Conservation (phyloP, 2,329 filamentous ascomycete genomes). For the Dothistroma septosporum region DNA sequence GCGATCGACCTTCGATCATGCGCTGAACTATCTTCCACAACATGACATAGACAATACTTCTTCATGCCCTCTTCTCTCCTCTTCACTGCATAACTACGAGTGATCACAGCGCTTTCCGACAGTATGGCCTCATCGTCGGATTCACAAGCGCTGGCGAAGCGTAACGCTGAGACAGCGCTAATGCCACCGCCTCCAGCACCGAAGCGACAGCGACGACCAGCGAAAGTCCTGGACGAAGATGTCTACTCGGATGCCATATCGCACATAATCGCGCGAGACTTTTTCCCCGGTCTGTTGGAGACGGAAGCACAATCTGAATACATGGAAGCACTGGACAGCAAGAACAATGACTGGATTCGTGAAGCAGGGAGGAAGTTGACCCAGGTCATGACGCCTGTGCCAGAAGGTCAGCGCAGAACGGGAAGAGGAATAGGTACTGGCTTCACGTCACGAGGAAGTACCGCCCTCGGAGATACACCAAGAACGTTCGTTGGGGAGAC, state of each 20-base stretch:
- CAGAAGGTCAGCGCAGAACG: slow-evolving; percentile 42
- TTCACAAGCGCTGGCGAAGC: slow-evolving; percentile 65
- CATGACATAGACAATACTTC: background rate
- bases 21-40: background rate
- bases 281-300: slow-evolving; percentile 88
- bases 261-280: slow-evolving; percentile 92
- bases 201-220: slow-evolving; percentile 88
- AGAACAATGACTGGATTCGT: slow-evolving; percentile 78
- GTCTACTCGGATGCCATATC: slow-evolving; percentile 86
- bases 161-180: slow-evolving; percentile 60
- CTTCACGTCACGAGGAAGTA: slow-evolving; percentile 30
- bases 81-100: background rate
- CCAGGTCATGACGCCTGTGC: slow-evolving; percentile 77
- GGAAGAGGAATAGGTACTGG: slow-evolving; percentile 34
- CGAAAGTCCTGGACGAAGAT: slow-evolving; percentile 86
- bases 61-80: too few species aligned
- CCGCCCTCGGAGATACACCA: slow-evolving; percentile 21
- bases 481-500: slow-evolving; percentile 66
- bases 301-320: slow-evolving; percentile 87
- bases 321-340: slow-evolving; percentile 82
- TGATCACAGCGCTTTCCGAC: background rate
- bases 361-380: slow-evolving; percentile 62
- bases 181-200: slow-evolving; percentile 85
- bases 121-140: slow-evolving; percentile 16
- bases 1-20: too few species aligned